These are phyloP conservation scores for Phyllostachys edulis DNA, from an alignment of 176 grass and related monocot genomes.

Conservation along the genomic window DNA sequence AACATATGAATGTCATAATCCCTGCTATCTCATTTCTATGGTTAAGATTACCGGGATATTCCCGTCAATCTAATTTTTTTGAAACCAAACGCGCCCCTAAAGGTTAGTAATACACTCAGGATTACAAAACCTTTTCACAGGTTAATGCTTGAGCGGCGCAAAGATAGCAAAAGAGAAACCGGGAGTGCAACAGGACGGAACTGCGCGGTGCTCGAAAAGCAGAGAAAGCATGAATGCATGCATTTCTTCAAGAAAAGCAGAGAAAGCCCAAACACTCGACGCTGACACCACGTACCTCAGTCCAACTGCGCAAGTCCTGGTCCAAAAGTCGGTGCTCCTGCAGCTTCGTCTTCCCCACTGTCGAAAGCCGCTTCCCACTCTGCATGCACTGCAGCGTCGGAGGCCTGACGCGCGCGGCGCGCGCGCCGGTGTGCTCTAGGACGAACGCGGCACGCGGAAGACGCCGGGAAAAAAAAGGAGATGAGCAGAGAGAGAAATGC, in stretches of 20 bases:
- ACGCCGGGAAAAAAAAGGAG: neutral
- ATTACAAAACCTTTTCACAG: too few relatives aligned
- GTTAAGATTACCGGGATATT: too few relatives aligned
- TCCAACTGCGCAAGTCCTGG: neutral
- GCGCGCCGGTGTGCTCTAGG: neutral
- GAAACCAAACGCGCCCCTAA: too few relatives aligned
- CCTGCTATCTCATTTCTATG: too few relatives aligned
- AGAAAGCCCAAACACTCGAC: neutral
- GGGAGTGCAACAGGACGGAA: neutral
- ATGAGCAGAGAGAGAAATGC: neutral
- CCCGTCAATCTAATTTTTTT: too few relatives aligned
- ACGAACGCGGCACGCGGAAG: neutral
- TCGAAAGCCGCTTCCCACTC: neutral
- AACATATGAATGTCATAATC: too few relatives aligned
- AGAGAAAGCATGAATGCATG: constrained; percentile 1
- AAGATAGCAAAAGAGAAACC: too few relatives aligned
- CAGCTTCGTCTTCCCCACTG: neutral
- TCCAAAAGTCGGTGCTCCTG: neutral
- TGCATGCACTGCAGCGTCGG: too few relatives aligned
- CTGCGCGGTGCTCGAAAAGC: neutral
- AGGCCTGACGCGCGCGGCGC: too few relatives aligned
- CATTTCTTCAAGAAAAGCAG: constrained; percentile 4
- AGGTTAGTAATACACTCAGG: too few relatives aligned
- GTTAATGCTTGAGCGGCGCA: too few relatives aligned
- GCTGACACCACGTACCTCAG: neutral